Evolutionary conservation across 1,284 basidiomycete genomes (phyloP).

Genomic region (Trametes versicolor): DNA sequence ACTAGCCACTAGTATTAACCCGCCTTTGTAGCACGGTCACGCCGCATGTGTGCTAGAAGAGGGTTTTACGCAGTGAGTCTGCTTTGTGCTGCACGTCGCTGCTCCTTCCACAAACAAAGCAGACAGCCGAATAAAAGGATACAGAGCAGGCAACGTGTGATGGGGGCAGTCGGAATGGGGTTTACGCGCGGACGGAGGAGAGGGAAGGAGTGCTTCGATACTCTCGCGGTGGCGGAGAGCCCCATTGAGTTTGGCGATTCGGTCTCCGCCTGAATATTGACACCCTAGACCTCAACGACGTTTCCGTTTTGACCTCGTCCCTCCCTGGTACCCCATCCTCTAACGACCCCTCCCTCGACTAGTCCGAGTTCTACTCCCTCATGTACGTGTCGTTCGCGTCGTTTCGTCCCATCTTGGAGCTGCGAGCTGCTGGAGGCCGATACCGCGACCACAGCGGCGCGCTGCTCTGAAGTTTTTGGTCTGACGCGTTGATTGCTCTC

Average conservation of each 20-base stretch:
- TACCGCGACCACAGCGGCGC: slow-evolving; percentile 18
- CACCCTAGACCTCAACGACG: slow-evolving; percentile 41
- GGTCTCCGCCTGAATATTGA: slow-evolving; percentile 38
- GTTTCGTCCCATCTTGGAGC: background rate
- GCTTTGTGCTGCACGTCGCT: background rate
- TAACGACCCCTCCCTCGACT: slow-evolving; percentile 39
- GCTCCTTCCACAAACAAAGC: background rate
- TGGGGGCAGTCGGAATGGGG: slow-evolving; percentile 1
- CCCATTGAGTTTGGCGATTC: slow-evolving; percentile 35
- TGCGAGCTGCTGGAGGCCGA: background rate
- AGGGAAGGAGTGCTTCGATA: slow-evolving; percentile 15
- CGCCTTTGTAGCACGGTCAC: no score
- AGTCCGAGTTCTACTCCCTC: slow-evolving; percentile 38
- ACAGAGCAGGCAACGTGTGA: background rate
- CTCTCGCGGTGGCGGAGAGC: slow-evolving; percentile 25
- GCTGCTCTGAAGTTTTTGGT: slow-evolving; percentile 28
- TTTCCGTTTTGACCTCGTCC: slow-evolving; percentile 44
- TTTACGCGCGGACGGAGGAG: slow-evolving; percentile 13
- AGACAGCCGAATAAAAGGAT: background rate
- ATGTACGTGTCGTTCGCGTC: slow-evolving; percentile 41
- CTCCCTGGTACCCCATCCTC: slow-evolving; percentile 42
- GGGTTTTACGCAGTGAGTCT: no score
- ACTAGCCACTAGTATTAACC: no score
- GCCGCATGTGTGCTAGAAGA: no score
- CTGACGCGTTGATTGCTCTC: slow-evolving; percentile 22